Evolutionary conservation across 495 filamentous ascomycete genomes (phyloP).

Genomic region (Daldinia grandis): DNA sequence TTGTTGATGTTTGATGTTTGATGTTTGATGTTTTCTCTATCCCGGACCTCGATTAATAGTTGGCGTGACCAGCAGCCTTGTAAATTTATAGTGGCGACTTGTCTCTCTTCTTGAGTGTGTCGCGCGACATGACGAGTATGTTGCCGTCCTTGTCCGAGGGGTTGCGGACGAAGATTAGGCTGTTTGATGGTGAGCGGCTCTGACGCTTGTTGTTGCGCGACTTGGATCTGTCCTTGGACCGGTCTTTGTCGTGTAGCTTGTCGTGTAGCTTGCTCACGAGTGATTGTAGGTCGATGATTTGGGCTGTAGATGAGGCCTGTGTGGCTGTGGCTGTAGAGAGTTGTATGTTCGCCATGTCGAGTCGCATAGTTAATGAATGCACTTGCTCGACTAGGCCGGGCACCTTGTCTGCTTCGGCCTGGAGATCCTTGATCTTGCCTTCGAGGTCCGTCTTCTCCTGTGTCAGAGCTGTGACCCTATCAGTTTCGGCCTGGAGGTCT

Average conservation of each 20-base stretch:
- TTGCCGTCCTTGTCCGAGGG: slow-evolving; percentile 30
- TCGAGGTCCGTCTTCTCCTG: slow-evolving; percentile 47
- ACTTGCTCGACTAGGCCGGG: slow-evolving; percentile 33
- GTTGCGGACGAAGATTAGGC: slow-evolving; percentile 44
- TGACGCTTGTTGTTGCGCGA: slow-evolving; percentile 45
- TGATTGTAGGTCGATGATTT: slow-evolving; percentile 9
- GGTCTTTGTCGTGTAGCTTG: not conserved
- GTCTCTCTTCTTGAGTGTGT: slow-evolving; percentile 32
- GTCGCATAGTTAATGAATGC: slow-evolving; percentile 27
- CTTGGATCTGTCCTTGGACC: slow-evolving; percentile 9
- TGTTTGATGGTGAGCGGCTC: slow-evolving; percentile 32
- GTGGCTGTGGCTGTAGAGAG: slow-evolving; percentile 4
- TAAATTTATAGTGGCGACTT: slow-evolving; percentile 13
- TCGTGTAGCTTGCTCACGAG: slow-evolving; percentile 16
- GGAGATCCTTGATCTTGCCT: slow-evolving; percentile 34
- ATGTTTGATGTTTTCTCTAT: slow-evolving; percentile 9
- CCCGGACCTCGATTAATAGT: slow-evolving; percentile 5
- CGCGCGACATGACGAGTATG: slow-evolving; percentile 41
- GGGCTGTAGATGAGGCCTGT: not conserved
- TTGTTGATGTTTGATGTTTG: not conserved
- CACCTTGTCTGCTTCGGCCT: slow-evolving; percentile 38
- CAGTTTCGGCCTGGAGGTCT: slow-evolving; percentile 49
- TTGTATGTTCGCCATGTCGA: slow-evolving; percentile 16
- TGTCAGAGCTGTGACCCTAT: slow-evolving; percentile 45
- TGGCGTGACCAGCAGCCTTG: slow-evolving; percentile 1